Evolutionary conservation across 2,329 filamentous ascomycete species (phyloP).

Genomic region (Setomelanomma holmii): DNA sequence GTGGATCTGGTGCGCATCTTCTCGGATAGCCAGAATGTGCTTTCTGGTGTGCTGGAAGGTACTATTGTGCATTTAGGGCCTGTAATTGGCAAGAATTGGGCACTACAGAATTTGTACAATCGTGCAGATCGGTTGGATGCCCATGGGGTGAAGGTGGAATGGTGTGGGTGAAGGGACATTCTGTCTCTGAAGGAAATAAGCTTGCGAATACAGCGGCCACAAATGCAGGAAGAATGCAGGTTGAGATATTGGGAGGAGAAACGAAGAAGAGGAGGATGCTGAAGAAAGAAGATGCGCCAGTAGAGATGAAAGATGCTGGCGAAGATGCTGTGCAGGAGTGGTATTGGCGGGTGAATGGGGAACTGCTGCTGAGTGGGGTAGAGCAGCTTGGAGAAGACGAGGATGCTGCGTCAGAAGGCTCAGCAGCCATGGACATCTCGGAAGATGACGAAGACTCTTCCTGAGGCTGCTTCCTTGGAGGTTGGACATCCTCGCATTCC

Average conservation of each 20-base stretch:
- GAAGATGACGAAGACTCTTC: not conserved
- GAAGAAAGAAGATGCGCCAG: not conserved
- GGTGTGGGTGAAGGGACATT: slow-evolving; percentile 7
- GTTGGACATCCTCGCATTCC: no score
- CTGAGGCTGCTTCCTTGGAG: no score
- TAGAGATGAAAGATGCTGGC: not conserved
- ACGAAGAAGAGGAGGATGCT: not conserved
- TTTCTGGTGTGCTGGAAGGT: not conserved
- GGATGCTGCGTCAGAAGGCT: not conserved
- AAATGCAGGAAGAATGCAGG: not conserved
- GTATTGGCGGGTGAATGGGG: slow-evolving; percentile 6
- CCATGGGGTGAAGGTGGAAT: not conserved
- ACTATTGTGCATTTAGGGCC: not conserved
- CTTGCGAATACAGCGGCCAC: not conserved
- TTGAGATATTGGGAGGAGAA: not conserved
- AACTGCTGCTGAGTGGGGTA: not conserved
- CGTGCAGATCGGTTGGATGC: not conserved
- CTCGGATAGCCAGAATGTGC: not conserved
- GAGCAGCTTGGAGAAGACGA: not conserved
- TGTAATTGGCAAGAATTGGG: not conserved
- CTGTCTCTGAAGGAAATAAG: slow-evolving; percentile 1
- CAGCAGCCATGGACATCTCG: not conserved
- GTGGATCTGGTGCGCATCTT: not conserved
- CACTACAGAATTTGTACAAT: slow-evolving; percentile 4
- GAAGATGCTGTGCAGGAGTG: slow-evolving; percentile 1